These are phyloP conservation scores for Anisodus tanguticus DNA, from an alignment of 257 asterid genomes.

Conservation along the genomic window DNA sequence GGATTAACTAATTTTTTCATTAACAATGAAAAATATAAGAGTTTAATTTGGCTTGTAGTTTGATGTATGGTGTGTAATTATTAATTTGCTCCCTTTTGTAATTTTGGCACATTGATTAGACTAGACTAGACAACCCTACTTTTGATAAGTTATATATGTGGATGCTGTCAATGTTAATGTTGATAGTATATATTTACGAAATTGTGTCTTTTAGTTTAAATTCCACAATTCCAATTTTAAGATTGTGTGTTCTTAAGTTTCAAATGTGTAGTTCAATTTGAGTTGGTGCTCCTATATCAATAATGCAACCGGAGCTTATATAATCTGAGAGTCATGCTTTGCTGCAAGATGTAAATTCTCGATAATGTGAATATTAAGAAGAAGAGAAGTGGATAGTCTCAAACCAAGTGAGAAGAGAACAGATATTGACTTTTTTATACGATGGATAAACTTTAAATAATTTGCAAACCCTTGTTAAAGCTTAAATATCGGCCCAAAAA, in stretches of 20 bases:
- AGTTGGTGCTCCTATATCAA: background rate
- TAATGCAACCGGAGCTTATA: background rate
- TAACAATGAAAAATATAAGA: background rate
- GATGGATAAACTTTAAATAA: too few species aligned
- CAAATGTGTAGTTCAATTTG: too few species aligned
- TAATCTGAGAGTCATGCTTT: background rate
- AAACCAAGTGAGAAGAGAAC: too few species aligned
- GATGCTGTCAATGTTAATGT: background rate
- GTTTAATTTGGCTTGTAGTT: background rate
- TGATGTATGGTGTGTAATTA: background rate
- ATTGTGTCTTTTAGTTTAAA: too few species aligned
- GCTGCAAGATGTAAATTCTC: background rate
- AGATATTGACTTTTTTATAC: too few species aligned
- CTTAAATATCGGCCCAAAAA: too few species aligned
- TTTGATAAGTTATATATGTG: background rate
- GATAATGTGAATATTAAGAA: too few species aligned
- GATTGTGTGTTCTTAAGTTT: too few species aligned
- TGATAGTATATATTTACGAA: too few species aligned
- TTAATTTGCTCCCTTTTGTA: background rate
- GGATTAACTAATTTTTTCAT: background rate
- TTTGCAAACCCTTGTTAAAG: too few species aligned
- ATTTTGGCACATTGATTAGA: background rate
- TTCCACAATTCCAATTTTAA: too few species aligned
- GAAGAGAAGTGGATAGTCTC: too few species aligned
- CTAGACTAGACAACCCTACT: background rate